These are phyloP conservation scores for Penicillium bovifimosum DNA, from an alignment of 495 filamentous ascomycete genomes.

Conservation along the genomic window DNA sequence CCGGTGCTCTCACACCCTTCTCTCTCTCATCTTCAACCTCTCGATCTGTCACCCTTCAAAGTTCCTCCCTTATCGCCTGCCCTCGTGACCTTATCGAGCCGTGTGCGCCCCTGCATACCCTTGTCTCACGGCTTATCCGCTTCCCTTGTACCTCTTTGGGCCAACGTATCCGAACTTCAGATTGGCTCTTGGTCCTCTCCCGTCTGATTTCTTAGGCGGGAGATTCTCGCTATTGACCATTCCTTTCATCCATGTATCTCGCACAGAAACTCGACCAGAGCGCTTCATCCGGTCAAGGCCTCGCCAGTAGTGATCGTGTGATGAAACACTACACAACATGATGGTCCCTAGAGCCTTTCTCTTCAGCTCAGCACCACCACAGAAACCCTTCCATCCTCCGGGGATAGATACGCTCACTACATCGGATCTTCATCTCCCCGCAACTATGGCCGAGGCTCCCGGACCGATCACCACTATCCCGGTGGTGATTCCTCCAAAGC, in stretches of 20 bases:
- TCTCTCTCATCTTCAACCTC: background rate
- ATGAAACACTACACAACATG: constrained; percentile 28
- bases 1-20: background rate
- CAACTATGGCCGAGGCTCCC: constrained; percentile 1
- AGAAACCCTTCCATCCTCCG: constrained; percentile 17
- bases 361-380: constrained; percentile 29
- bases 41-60: background rate
- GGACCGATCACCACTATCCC: constrained; percentile 28
- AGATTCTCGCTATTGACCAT: constrained; percentile 8
- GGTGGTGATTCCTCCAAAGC: constrained; percentile 42
- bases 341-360: constrained; percentile 46
- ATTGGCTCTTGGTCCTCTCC: constrained; percentile 10
- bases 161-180: constrained; percentile 4
- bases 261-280: constrained; percentile 44
- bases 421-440: constrained; percentile 14
- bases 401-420: constrained; percentile 9
- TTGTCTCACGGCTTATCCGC: constrained; percentile 10
- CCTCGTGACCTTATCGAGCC: constrained; percentile 11
- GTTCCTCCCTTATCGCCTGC: background rate
- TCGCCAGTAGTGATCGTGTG: constrained; percentile 6
- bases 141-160: constrained; percentile 3
- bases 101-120: constrained; percentile 29
- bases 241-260: constrained; percentile 41
- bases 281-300: constrained; percentile 39
- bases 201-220: constrained; percentile 11